These are phyloP conservation scores for Mycena citricolor DNA, from an alignment of 1,284 basidiomycete species.

Conservation along the genomic window DNA sequence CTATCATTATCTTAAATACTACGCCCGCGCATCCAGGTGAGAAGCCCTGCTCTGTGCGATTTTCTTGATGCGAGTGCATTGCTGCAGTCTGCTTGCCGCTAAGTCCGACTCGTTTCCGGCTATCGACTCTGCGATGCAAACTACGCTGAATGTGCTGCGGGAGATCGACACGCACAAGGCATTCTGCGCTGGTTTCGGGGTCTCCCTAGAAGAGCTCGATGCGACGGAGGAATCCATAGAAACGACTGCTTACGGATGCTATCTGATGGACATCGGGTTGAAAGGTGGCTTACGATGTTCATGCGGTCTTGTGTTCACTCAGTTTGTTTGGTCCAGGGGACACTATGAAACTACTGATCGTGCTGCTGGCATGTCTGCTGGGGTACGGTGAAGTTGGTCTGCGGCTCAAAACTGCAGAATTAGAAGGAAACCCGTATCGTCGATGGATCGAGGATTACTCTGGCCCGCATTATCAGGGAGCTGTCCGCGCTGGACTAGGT, in stretches of 20 bases:
- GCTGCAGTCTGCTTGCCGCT: constrained; percentile 66
- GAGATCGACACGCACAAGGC: constrained; percentile 76
- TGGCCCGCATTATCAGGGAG: constrained; percentile 67
- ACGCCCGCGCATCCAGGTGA: constrained; percentile 71
- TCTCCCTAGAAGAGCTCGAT: constrained; percentile 60
- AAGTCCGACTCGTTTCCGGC: constrained; percentile 70
- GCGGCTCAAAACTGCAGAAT: constrained; percentile 66
- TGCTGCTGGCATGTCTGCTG: constrained; percentile 82
- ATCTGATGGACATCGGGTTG: constrained; percentile 75
- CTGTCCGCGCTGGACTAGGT: constrained; percentile 75
- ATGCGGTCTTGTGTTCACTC: background rate
- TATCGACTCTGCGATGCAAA: constrained; percentile 66
- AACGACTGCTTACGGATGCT: constrained; percentile 86
- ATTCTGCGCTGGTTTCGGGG: constrained; percentile 72
- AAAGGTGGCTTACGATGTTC: constrained; percentile 45
- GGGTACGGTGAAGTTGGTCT: constrained; percentile 96
- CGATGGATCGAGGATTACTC: constrained; percentile 86
- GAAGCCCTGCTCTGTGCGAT: constrained; percentile 22
- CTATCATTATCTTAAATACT: constrained; percentile 77
- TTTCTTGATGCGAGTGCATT: background rate
- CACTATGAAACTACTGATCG: constrained; percentile 72
- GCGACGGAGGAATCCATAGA: constrained; percentile 63
- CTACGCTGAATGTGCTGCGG: constrained; percentile 62
- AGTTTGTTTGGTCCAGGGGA: too few species aligned
- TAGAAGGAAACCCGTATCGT: constrained; percentile 72